Base-by-base conservation (phyloP, 768 basidiomycete species). In the Cystobasidiopsis lactophilus region DNA sequence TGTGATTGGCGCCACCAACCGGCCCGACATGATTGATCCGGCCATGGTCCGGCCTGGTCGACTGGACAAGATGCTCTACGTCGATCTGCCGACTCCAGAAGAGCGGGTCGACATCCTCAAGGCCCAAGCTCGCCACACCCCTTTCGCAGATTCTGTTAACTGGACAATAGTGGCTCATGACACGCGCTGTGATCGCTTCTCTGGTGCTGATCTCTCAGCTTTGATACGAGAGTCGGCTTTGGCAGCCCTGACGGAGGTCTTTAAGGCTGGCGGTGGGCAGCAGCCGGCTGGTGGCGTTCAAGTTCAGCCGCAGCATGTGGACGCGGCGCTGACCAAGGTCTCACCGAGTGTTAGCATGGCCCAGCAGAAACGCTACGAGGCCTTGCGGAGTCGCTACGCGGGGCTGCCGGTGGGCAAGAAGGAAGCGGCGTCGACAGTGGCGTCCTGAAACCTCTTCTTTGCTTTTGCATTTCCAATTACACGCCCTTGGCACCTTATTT, bases 61-160 rank as follows among this genome's bases (percentile, higher is more conserved):
- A 55, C 88, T 95, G 62, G 88, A 95, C 66, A 73, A 85, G 55
- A 88, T 95, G 66, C 83, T 96, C 40, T 89, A 96, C 65, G 86
- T 96, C 86, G 88, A 86, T 37, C 74, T 96, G 31, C 93, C 93
- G 7, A 81, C 85, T 61, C 75, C 79, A 7, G 74, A 77, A 53
- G 86, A 85, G 14, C 78, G 93, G 18, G 69, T 75, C 48, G 77
- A 81, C 4, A 96, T 96, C 59, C 74, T 98, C 40, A 72, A 76
- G 24, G 85, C 95, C 40, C 69, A 93, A 23, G 73, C 91, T 1
- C 62, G 73, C 21, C 80, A 81, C 60, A 82, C 82, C 2, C 91
- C 93, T 0, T 62, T 67, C 70, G 10, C 73, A 52, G 65, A 74
- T 0, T 65, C 68, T 10, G 70, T 72, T 1, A 77, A 84, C 21